Evolutionary conservation across 2,329 filamentous ascomycete species (phyloP).

Genomic region (Mycocentrospora acerina): DNA sequence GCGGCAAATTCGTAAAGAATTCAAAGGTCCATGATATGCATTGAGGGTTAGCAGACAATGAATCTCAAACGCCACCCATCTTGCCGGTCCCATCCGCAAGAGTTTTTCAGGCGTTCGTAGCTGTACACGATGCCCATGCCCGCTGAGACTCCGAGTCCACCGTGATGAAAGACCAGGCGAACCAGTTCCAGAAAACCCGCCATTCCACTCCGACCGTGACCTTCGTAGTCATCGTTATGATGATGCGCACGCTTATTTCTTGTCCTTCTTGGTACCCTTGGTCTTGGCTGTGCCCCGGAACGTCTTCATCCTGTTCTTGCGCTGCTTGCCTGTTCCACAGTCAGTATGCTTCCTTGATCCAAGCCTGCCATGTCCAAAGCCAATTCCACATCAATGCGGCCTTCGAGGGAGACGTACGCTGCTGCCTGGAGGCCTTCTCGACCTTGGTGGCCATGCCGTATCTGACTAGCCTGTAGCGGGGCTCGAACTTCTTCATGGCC

Average conservation of each 20-base stretch:
- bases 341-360: conserved; percentile 29
- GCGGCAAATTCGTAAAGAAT: conserved; percentile 8
- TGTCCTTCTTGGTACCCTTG: conserved; percentile 97
- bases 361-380: conserved; percentile 7
- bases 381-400: conserved; percentile 7
- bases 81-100: conserved; percentile 40
- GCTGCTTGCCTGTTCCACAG: conserved; percentile 83
- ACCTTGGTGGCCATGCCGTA: conserved; percentile 91
- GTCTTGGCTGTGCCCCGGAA: conserved; percentile 96
- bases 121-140: conserved; percentile 43
- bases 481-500: conserved; percentile 99
- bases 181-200: conserved; percentile 36
- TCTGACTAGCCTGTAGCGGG: conserved; percentile 92
- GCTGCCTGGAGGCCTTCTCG: conserved; percentile 97
- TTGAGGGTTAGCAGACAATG: conserved; percentile 42
- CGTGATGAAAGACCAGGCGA: conserved; percentile 35
- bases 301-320: conserved; percentile 99
- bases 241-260: conserved; percentile 48
- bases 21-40: conserved; percentile 45
- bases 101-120: conserved; percentile 43
- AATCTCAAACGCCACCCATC: conserved; percentile 44
- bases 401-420: conserved; percentile 71
- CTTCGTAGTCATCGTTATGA: conserved; percentile 31
- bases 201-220: conserved; percentile 34
- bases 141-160: conserved; percentile 38